phyloP scores from a whole-genome alignment of 306 rosid genomes.

The Glycine latifolia region DNA sequence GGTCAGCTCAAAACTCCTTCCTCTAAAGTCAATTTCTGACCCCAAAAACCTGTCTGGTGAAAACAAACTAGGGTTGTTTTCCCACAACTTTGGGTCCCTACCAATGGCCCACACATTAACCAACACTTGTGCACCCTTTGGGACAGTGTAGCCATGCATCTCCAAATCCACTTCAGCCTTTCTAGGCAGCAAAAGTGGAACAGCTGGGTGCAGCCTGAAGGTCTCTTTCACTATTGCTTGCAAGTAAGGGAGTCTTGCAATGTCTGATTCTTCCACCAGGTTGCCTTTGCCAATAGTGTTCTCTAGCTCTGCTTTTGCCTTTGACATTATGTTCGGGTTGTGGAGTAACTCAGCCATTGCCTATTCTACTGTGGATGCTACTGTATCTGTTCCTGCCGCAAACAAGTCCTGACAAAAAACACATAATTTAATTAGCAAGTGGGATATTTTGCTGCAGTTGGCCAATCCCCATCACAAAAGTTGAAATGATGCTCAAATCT shows the following conservation, averaged over 20 bases:
- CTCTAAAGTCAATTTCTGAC: conserved; percentile 44
- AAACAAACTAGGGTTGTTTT: conserved; percentile 22
- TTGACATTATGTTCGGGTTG: conserved; percentile 31
- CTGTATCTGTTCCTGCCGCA: conserved; percentile 45
- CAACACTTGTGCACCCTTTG: conserved; percentile 43
- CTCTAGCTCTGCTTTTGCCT: conserved; percentile 41
- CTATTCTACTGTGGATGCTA: conserved; percentile 48
- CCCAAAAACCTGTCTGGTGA: conserved; percentile 42
- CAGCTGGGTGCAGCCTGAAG: conserved; percentile 44
- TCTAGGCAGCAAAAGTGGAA: conserved; percentile 42
- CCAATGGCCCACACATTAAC: conserved; percentile 52
- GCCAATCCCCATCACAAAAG: neutral
- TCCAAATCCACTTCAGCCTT: conserved; percentile 30
- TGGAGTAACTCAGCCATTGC: conserved; percentile 43
- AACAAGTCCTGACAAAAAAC: conserved; percentile 39
- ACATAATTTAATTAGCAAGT: neutral
- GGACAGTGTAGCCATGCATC: conserved; percentile 24
- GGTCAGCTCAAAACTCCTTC: conserved; percentile 37
- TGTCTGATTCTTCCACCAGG: conserved; percentile 33
- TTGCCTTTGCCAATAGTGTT: conserved; percentile 38
- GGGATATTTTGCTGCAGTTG: neutral
- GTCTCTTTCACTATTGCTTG: conserved; percentile 47
- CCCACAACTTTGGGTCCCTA: conserved; percentile 42
- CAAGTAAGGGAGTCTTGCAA: conserved; percentile 39
- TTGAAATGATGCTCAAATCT: neutral